Evolutionary conservation across 75 land plant genomes (phyloP).

Genomic region (Larix kaempferi): DNA sequence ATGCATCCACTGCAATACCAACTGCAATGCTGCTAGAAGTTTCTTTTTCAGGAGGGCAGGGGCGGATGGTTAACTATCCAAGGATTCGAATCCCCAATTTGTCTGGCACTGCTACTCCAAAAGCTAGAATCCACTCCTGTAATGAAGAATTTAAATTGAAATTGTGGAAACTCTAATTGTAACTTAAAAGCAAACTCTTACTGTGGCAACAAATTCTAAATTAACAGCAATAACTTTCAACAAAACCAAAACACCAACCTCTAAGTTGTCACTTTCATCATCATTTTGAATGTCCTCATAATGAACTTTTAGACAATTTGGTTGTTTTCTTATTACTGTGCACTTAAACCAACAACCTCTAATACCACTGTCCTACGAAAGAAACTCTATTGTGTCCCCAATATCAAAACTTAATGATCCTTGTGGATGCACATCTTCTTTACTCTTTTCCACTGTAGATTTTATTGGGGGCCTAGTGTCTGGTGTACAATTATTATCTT

Average conservation of each 20-base stretch:
- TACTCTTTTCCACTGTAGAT: neutral
- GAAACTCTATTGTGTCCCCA: conserved; percentile 66
- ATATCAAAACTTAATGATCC: conserved; percentile 1
- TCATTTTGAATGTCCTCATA: conserved; percentile 77
- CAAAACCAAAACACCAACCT: conserved; percentile 35
- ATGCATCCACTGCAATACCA: conserved; percentile 69
- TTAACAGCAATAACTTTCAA: neutral
- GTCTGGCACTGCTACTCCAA: conserved; percentile 48
- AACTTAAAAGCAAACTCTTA: neutral
- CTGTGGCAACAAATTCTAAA: conserved; percentile 2
- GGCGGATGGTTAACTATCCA: conserved; percentile 65
- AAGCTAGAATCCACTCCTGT: conserved; percentile 75
- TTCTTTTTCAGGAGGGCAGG: conserved; percentile 22
- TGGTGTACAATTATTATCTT: neutral
- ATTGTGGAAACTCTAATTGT: neutral
- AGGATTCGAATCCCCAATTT: conserved; percentile 40
- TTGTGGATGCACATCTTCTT: neutral
- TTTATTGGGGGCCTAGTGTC: neutral
- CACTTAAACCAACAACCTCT: conserved; percentile 89
- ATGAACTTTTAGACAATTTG: conserved; percentile 55
- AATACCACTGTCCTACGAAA: conserved; percentile 85
- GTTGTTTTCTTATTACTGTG: conserved; percentile 43
- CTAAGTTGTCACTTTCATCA: conserved; percentile 49
- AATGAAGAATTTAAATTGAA: neutral
- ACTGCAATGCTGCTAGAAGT: conserved; percentile 24